Evolutionary conservation across 176 grass and related monocot genomes (phyloP).

Genomic region (Oryza punctata): DNA sequence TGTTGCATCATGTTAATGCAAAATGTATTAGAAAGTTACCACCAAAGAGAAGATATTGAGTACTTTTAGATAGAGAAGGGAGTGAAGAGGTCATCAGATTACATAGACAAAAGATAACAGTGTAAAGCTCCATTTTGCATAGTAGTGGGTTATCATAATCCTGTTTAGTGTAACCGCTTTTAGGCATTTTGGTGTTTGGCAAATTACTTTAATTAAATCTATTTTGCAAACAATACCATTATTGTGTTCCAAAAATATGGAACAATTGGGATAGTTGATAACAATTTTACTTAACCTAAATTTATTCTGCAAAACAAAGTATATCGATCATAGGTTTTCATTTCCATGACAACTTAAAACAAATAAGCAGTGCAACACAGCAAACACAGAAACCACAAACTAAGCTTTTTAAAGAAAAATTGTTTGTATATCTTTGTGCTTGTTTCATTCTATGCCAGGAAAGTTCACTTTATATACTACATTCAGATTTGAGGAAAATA

Average conservation of each 20-base stretch:
- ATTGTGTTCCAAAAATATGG: not conserved
- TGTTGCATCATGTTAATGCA: conserved; percentile 34
- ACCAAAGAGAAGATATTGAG: not conserved
- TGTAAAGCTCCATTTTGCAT: not conserved
- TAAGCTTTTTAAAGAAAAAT: not conserved
- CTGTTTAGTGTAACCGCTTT: not conserved
- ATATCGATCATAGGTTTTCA: not conserved
- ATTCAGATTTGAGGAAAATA: not conserved
- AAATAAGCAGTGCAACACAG: not conserved
- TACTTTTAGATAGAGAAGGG: not conserved
- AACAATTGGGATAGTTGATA: not conserved
- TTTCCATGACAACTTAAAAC: not conserved
- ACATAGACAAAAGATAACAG: not conserved
- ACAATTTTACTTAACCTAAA: not conserved
- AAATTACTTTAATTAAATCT: not conserved
- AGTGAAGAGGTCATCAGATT: not conserved
- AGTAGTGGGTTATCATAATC: not conserved
- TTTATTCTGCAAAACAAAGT: not conserved
- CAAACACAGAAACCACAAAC: not conserved
- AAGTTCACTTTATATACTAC: conserved; percentile 1
- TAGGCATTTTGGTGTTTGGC: not conserved
- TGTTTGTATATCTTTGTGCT: not conserved
- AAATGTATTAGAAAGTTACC: conserved; percentile 14
- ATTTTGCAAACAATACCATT: not conserved
- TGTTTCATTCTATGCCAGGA: not conserved